Base-by-base conservation (phyloP, 495 filamentous ascomycete species). In the Darksidea phi region DNA sequence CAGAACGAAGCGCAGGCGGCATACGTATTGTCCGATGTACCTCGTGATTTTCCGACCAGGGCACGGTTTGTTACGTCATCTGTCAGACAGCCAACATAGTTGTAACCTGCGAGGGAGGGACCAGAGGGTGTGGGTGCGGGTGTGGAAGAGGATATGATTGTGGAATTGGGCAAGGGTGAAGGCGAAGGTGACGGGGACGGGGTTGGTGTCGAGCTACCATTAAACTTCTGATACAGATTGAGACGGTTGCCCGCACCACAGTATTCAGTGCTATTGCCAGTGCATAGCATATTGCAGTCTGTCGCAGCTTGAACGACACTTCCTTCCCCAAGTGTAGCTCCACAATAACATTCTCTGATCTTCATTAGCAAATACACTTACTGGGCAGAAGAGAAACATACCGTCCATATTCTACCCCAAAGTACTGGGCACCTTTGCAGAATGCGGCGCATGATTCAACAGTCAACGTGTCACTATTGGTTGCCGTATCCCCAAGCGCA, bases 311-410 rank as follows among this genome's bases (percentile, higher is more conserved):
- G 59, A 10, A 34, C 32, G 10, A 49, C 47, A 46, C 57, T 69
- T 46, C 57, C 57, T 8, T 51, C 37, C 10, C 43, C 37, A 15
- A 69, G 8, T 32, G 41, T 65, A 41, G 73, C 68, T 4, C 75
- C 76, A 50, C 73, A 76, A 57, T 74, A 76, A 54, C 75, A 77
- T 45, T 77, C 75, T 23, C 64, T 63, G 2, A 4, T 32, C 3
- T 10, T 10, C 3, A 32, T 32, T 10, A 32, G 28, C 28, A 32
- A 3, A 32, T 32, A 32, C n/a, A 32, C 10, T 32, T 32, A 10
- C 28, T n/a, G n/a, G n/a, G n/a, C n/a, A n/a, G n/a, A n/a, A n/a
- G n/a, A n/a, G n/a, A n/a, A 32, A 32, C 28, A 4, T 32, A 32
- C 28, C 28, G 28, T 32, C 61, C 54, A 51, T 73, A 76, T 51